These are phyloP conservation scores for Solanum habrochaites DNA, from an alignment of 257 asterid genomes.

Conservation along the genomic window DNA sequence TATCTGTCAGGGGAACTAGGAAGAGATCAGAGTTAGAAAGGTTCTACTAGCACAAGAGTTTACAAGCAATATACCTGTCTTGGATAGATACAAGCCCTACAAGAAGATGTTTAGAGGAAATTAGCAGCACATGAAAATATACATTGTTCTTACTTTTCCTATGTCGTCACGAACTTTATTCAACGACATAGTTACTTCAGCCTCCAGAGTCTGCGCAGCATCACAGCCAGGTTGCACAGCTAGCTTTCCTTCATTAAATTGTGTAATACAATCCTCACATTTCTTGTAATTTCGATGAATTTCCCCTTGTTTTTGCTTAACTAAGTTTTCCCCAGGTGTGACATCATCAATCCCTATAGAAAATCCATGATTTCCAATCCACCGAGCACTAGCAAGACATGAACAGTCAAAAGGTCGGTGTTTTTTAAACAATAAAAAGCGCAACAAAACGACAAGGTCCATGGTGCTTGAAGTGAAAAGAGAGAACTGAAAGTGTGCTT, in stretches of 20 bases:
- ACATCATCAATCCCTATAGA: conserved; percentile 96
- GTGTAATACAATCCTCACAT: conserved; percentile 46
- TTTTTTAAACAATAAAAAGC: neutral
- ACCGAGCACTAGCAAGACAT: conserved; percentile 66
- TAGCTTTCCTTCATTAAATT: conserved; percentile 60
- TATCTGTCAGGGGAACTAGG: neutral
- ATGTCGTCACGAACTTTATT: conserved; percentile 65
- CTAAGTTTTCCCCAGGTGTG: conserved; percentile 53
- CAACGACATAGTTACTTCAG: conserved; percentile 52
- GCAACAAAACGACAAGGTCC: neutral
- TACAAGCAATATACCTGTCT: neutral
- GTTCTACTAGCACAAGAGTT: neutral
- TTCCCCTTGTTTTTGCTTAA: conserved; percentile 42
- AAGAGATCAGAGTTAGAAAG: neutral
- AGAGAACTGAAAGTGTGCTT: neutral
- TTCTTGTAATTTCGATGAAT: conserved; percentile 43
- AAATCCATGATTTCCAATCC: conserved; percentile 99
- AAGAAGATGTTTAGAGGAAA: neutral
- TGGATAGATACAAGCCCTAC: neutral
- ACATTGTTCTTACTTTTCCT: conserved; percentile 43
- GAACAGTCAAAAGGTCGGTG: neutral
- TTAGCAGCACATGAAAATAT: neutral
- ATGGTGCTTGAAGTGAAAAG: neutral
- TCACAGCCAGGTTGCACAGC: conserved; percentile 79
- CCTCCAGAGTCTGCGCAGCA: conserved; percentile 84